Percentiles rank a stretch among this genome's conserved stretches.
phyloP scores from a whole-genome alignment of 2,329 filamentous ascomycete genomes.

The Penicillium sp. region DNA sequence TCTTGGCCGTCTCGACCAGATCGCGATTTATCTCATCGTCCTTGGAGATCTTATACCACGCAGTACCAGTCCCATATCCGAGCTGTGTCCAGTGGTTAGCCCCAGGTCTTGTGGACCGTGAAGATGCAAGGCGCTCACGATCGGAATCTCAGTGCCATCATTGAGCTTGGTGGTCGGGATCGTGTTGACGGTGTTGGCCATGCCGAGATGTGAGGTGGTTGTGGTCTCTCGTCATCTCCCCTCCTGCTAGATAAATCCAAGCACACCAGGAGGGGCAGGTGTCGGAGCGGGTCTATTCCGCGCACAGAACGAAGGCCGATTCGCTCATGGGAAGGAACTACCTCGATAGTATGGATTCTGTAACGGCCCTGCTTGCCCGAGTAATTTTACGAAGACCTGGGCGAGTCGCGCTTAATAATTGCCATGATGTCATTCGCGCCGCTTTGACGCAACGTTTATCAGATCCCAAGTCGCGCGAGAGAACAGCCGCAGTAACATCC shows the following conservation, averaged over 20 bases:
- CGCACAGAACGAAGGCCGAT: not conserved
- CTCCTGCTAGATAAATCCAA: not conserved
- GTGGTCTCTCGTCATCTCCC: conserved; percentile 31
- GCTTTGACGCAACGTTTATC: conserved; percentile 3
- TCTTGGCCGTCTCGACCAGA: conserved; percentile 56
- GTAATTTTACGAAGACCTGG: too few species aligned
- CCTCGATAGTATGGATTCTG: too few species aligned
- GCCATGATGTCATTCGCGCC: conserved; percentile 18
- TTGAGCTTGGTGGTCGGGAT: conserved; percentile 55
- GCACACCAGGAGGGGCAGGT: not conserved
- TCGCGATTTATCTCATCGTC: conserved; percentile 51
- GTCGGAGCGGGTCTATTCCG: not conserved
- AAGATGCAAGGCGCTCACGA: conserved; percentile 40
- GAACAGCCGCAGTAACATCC: not conserved
- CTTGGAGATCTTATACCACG: conserved; percentile 58
- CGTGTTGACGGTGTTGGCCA: conserved; percentile 6
- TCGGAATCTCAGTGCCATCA: conserved; percentile 55
- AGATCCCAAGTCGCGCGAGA: not conserved
- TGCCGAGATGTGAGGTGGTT: conserved; percentile 33
- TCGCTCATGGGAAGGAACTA: not conserved
- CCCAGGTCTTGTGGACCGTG: not conserved
- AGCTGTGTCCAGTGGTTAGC: conserved; percentile 40
- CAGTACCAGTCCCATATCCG: conserved; percentile 62
- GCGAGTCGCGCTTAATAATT: conserved; percentile 24
- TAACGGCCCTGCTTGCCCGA: too few species aligned